phyloP scores from a whole-genome alignment of 306 rosid genomes.

The Mucuna pruriens region DNA sequence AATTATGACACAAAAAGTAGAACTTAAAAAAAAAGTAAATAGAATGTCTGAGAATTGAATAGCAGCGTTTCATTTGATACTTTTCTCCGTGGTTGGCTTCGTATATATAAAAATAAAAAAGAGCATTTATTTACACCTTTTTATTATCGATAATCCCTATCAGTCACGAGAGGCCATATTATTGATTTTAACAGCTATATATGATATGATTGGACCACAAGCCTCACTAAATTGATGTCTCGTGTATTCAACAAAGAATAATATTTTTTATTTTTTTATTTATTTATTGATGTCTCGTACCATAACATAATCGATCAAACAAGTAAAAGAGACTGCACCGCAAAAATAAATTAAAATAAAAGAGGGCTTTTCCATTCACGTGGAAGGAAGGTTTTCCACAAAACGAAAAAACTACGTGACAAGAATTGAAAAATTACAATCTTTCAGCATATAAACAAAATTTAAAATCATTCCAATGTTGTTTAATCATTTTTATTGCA shows the following conservation, averaged over 20 bases:
- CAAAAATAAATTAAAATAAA: neutral
- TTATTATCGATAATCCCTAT: neutral
- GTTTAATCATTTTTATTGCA: no score
- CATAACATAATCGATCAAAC: neutral
- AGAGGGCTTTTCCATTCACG: slow-evolving; percentile 4
- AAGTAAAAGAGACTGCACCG: neutral
- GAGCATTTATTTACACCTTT: neutral
- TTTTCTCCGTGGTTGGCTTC: neutral
- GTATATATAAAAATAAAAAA: neutral
- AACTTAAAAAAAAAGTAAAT: no score
- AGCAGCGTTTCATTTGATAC: neutral
- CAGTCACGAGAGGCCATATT: neutral
- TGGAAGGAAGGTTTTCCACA: slow-evolving; percentile 21
- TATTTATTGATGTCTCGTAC: slow-evolving; percentile 6
- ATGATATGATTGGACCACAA: slow-evolving; percentile 32
- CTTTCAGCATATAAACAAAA: neutral
- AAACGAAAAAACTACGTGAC: no score
- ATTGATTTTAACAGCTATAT: neutral
- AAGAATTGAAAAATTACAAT: neutral
- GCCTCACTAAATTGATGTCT: neutral
- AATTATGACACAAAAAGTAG: no score
- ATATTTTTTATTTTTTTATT: no score
- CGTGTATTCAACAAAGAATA: no score
- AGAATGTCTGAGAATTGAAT: neutral
- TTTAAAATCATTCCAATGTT: no score